These are phyloP conservation scores for Puccinia horiana DNA, from an alignment of 1,284 basidiomycete species.

Conservation along the genomic window DNA sequence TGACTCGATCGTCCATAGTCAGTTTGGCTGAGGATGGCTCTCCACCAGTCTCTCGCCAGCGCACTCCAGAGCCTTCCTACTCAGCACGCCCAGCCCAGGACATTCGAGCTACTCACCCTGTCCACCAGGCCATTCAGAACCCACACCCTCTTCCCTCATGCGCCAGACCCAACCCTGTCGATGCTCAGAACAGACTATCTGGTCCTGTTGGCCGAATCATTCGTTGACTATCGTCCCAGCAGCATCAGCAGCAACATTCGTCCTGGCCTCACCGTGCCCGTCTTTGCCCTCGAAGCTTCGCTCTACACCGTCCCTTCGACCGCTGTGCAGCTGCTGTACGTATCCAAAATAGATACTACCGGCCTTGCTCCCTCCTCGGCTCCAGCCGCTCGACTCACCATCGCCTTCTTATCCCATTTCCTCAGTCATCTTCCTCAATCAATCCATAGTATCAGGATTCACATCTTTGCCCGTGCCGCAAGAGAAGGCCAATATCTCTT, in stretches of 20 bases:
- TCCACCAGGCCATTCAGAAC: conserved; percentile 70
- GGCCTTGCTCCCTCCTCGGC: conserved; percentile 20
- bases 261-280: conserved; percentile 2
- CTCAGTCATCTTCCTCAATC: conserved; percentile 17
- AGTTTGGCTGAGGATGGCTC: background rate
- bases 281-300: conserved; percentile 35
- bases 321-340: conserved; percentile 27
- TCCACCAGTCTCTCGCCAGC: conserved; percentile 1
- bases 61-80: conserved; percentile 16
- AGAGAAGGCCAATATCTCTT: conserved; percentile 47
- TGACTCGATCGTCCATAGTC: background rate
- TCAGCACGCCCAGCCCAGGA: background rate
- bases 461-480: conserved; percentile 46
- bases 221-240: background rate
- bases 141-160: conserved; percentile 72
- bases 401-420: conserved; percentile 30
- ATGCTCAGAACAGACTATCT: conserved; percentile 37
- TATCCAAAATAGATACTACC: conserved; percentile 43
- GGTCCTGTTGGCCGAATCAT: conserved; percentile 23
- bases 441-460: conserved; percentile 26
- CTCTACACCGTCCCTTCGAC: conserved; percentile 22
- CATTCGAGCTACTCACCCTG: conserved; percentile 61
- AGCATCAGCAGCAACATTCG: background rate
- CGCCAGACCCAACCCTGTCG: conserved; percentile 54
- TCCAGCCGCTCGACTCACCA: conserved; percentile 12